Conservation (phyloP, 305 asterid species). For the Striga hermonthica region DNA sequence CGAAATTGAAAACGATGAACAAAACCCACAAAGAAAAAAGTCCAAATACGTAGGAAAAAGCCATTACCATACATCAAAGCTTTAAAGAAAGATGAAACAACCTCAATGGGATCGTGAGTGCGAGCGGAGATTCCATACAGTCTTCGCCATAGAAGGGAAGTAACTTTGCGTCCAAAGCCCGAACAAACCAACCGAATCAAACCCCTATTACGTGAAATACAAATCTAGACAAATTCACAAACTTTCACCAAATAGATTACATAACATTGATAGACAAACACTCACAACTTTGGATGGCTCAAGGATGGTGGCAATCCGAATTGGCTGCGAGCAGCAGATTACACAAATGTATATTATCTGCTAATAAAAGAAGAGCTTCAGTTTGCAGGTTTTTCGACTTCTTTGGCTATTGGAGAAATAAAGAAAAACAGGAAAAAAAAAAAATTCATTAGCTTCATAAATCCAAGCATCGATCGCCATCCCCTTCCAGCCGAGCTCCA, state of each 20-base stretch:
- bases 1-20: constrained; percentile 5
- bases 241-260: not conserved
- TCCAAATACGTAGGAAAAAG: not conserved
- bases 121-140: constrained; percentile 93
- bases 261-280: not conserved
- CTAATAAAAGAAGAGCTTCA: too few relatives aligned
- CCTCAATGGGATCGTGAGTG: constrained; percentile 84
- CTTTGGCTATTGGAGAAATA: not conserved
- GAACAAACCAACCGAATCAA: constrained; percentile 7
- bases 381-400: not conserved
- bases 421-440: too few relatives aligned
- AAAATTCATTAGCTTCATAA: too few relatives aligned
- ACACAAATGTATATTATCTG: constrained; percentile 70
- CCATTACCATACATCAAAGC: constrained; percentile 88
- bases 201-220: not conserved
- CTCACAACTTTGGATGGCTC: constrained; percentile 73
- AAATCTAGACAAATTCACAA: constrained; percentile 28
- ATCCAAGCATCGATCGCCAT: constrained; percentile 41
- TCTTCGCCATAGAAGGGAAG: constrained; percentile 91
- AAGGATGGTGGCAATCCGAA: constrained; percentile 66
- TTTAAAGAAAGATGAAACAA: constrained; percentile 64
- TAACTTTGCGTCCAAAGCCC: constrained; percentile 43
- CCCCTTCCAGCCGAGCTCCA: too few relatives aligned
- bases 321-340: constrained; percentile 64
- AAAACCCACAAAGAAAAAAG: not conserved